Base-by-base conservation (phyloP, 345 rosid species). In the Arabis alpina region DNA sequence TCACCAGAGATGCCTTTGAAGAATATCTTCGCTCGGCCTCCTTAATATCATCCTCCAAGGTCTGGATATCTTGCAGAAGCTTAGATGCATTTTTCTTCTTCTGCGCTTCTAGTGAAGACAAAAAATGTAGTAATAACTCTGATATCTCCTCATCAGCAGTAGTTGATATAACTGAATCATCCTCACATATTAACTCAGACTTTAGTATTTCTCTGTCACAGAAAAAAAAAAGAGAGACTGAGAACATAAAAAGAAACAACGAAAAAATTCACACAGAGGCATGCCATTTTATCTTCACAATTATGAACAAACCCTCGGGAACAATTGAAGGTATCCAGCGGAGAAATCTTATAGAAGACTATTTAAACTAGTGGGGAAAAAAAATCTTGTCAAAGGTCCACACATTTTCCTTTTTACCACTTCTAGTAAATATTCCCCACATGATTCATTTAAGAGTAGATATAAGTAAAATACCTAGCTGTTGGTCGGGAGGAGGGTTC, bases 171-270 rank as follows among this genome's bases (percentile, higher is more conserved):
- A 67, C 64, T 3, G 76, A 58, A 15, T 75, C 67, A 62, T 83
- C 82, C 56, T 66, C 80, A 23, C 64, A 61, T 65, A 84, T 76
- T 73, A 93, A 66, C 64, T 87, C 96, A 59, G 91, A 93, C 76
- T 82, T 90, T 28, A 86, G 74, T 79, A 93, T 88, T 79, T 88
- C 96, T 82, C 98, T 93, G 93, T 71, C 61, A 61, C 45, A 71
- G n/a, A 58, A 52, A 68, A 15, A 58, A 52, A 68, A 32, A 64
- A 30, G 55, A 44, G 64, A 63, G 37, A 44, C 23, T 70, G 72
- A 68, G 79, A 47, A 63, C 41, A 69, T 15, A 48, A n/a, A n/a
- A n/a, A 25, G 23, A 61, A 54, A 25, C 44, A 73, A 58, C 6
- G 51, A 41, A 25, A 66, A 34, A 52, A 13, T 19, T 15, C 34